These are phyloP conservation scores for Pleurotus djamor DNA, from an alignment of 768 basidiomycete genomes.

Conservation along the genomic window DNA sequence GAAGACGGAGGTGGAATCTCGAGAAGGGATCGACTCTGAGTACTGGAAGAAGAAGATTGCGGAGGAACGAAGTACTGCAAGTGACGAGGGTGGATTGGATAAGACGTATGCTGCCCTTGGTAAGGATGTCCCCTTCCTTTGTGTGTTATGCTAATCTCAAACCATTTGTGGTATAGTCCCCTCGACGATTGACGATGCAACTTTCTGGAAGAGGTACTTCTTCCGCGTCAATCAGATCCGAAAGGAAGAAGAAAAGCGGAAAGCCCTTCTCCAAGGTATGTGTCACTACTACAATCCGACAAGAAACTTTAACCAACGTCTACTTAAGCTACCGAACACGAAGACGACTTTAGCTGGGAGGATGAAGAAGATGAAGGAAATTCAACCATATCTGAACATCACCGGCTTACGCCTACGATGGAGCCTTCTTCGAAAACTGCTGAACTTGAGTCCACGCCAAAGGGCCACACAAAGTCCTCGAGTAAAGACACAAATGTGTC, in stretches of 20 bases:
- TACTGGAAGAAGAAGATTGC: conserved; percentile 55
- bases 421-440: conserved; percentile 6
- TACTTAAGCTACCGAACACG: conserved; percentile 62
- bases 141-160: neutral
- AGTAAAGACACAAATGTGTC: conserved; percentile 15
- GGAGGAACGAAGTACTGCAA: conserved; percentile 44
- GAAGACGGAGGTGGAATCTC: conserved; percentile 44
- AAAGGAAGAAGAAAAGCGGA: conserved; percentile 75
- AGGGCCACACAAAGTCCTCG: conserved; percentile 1
- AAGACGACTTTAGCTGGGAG: conserved; percentile 93
- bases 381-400: conserved; percentile 14
- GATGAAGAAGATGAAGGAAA: conserved; percentile 80
- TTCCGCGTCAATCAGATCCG: conserved; percentile 85
- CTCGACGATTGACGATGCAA: conserved; percentile 52
- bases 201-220: conserved; percentile 89
- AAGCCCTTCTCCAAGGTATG: conserved; percentile 71
- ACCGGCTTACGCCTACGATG: conserved; percentile 9
- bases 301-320: no score
- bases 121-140: conserved; percentile 24
- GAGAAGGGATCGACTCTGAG: conserved; percentile 55
- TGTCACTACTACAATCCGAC: neutral
- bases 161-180: conserved; percentile 54
- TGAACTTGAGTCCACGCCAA: neutral
- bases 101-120: conserved; percentile 58
- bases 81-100: conserved; percentile 52